Evolutionary conservation across 169 alveolate genomes (phyloP), one percentile per base, ranked within the genome.

Genomic region (Toxoplasma gondii): DNA sequence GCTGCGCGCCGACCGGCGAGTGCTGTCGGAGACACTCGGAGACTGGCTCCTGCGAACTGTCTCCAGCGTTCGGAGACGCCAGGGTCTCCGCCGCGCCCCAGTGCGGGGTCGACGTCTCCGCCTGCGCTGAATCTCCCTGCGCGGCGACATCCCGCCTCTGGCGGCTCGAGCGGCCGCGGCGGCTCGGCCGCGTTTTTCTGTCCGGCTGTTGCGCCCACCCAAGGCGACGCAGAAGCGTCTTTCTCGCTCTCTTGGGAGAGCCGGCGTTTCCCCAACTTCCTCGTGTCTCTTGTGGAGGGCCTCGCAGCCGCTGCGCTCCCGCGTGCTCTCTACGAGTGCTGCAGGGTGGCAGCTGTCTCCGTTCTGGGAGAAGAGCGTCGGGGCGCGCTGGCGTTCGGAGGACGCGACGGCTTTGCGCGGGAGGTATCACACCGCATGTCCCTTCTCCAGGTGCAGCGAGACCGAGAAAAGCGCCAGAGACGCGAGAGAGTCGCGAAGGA

Each of bases 261-360:
- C 49, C 82, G 94, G 90, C 24, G 54, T 29, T 88, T 74, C 83
- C 90, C 88, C 38, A 38, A 53, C 29, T 91, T 74, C 49, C 90
- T 88, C 34, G 87, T 82, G 31, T 91, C 83, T 31, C 82, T 91
- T 10, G 90, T 88, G 10, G 94, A 54, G 83, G 90, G 45, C 84
- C 27, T n/a, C 43, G 45, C 44, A 44, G 84, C 44, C 44, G 1
- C 49, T n/a, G 84, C 44, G 84, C 84, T 74, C 31, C 84, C 84
- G 84, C 84, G 17, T 1, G 38, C 49, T 16, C 84, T 31, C 44
- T 74, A 36, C 84, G 84, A 36, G 39, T 74, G 38, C 44, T 34
- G 84, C 84, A 74, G 84, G 9, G 27, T 31, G 45, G 41, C 84
- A 27, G 84, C 74, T 16, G 31, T 64, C 31, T 64, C 74, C 34